phyloP scores from a whole-genome alignment of 306 rosid genomes.

The Gynostemma pentaphyllum region DNA sequence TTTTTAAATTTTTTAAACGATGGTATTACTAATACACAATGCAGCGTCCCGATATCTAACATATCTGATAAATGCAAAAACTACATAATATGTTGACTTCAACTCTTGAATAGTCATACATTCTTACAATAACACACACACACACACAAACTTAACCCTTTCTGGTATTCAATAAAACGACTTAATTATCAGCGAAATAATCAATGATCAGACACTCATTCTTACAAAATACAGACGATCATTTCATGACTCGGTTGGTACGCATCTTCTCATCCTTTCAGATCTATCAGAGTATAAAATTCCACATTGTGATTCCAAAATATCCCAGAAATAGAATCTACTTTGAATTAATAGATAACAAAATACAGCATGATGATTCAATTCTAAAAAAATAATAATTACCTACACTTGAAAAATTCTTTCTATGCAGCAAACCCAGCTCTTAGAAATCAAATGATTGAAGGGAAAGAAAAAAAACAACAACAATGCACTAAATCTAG shows the following conservation, averaged over 20 bases:
- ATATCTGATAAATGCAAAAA: not conserved
- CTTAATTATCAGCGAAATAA: not conserved
- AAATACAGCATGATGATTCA: not conserved
- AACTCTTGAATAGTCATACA: not conserved
- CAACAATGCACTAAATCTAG: not conserved
- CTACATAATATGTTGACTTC: not conserved
- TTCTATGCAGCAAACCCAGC: not conserved
- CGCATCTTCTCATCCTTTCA: not conserved
- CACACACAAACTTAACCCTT: not conserved
- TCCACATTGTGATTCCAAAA: not conserved
- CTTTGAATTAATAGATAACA: not conserved
- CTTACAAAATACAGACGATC: not conserved
- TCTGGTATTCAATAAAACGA: slow-evolving; percentile 4
- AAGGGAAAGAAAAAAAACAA: not conserved
- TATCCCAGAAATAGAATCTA: not conserved
- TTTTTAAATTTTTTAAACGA: not conserved
- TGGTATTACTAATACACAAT: not conserved
- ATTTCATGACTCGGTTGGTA: not conserved
- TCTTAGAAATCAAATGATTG: not conserved
- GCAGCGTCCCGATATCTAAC: not conserved
- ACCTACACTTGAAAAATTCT: not conserved
- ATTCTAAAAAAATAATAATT: not conserved
- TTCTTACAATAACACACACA: not conserved
- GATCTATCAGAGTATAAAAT: not conserved
- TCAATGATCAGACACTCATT: not conserved